phyloP scores from a whole-genome alignment of 768 basidiomycete genomes.

The Lactifluus pinguis region DNA sequence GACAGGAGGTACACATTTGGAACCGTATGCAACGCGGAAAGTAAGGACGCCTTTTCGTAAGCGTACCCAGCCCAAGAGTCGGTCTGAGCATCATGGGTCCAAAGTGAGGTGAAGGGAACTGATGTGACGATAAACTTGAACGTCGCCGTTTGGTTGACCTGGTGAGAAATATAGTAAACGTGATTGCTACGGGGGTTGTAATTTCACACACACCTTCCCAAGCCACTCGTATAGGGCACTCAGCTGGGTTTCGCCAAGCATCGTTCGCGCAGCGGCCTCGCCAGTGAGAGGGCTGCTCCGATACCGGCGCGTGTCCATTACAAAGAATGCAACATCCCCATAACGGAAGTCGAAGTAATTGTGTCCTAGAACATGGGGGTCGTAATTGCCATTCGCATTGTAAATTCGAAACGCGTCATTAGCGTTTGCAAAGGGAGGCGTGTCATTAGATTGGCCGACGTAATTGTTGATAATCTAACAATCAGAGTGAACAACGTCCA shows the following conservation, averaged over 20 bases:
- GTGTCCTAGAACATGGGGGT: slow-evolving; percentile 34
- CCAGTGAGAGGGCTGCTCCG: slow-evolving; percentile 35
- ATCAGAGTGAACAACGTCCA: slow-evolving; percentile 1
- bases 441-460: slow-evolving; percentile 46
- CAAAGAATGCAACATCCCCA: slow-evolving; percentile 67
- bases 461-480: slow-evolving; percentile 57
- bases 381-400: slow-evolving; percentile 56
- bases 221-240: slow-evolving; percentile 57
- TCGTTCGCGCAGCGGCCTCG: slow-evolving; percentile 39
- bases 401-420: slow-evolving; percentile 50
- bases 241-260: slow-evolving; percentile 64
- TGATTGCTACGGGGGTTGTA: background rate
- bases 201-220: slow-evolving; percentile 31
- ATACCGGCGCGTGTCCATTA: slow-evolving; percentile 63
- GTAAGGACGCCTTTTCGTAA: slow-evolving; percentile 47
- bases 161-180: background rate
- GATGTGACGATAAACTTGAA: slow-evolving; percentile 74
- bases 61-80: slow-evolving; percentile 66
- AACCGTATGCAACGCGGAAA: slow-evolving; percentile 51
- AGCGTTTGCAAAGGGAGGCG: slow-evolving; percentile 50
- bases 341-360: slow-evolving; percentile 55
- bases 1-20: slow-evolving; percentile 64
- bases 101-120: slow-evolving; percentile 67
- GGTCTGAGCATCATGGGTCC: slow-evolving; percentile 50
- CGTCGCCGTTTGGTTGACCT: slow-evolving; percentile 60